phyloP scores from a whole-genome alignment of 352 stramenopile genomes.

The Globisporangium lucens region DNA sequence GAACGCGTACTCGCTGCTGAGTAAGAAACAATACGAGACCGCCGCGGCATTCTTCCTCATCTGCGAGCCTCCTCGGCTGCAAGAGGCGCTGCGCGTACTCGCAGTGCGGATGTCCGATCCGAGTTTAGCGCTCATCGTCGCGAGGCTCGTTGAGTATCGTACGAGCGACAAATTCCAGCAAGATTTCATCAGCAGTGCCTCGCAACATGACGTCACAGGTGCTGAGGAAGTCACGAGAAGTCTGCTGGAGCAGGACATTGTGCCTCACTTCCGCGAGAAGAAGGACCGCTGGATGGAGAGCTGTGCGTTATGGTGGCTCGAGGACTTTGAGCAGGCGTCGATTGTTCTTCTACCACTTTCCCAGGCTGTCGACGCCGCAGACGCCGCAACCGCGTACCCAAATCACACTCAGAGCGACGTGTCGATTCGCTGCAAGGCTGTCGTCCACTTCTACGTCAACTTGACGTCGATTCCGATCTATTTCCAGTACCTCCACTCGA shows the following conservation, averaged over 20 bases:
- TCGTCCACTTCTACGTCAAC: constrained; percentile 77
- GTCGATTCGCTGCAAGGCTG: constrained; percentile 38
- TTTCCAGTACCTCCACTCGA: constrained; percentile 81
- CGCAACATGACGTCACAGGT: constrained; percentile 58
- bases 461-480: constrained; percentile 83
- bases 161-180: constrained; percentile 43
- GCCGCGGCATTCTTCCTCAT: constrained; percentile 93
- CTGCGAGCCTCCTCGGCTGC: constrained; percentile 88
- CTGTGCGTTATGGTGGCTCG: constrained; percentile 78
- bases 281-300: constrained; percentile 76
- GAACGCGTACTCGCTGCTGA: constrained; percentile 94
- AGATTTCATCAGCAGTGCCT: constrained; percentile 42
- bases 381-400: neutral
- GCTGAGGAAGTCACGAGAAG: constrained; percentile 44
- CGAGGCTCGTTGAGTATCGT: constrained; percentile 84
- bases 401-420: constrained; percentile 19
- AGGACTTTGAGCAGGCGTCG: constrained; percentile 82
- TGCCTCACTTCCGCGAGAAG: constrained; percentile 58
- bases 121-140: constrained; percentile 88
- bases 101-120: constrained; percentile 82
- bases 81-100: constrained; percentile 91
- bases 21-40: constrained; percentile 90
- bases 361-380: constrained; percentile 57
- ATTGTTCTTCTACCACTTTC: constrained; percentile 59
- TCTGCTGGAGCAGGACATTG: constrained; percentile 64